These are phyloP conservation scores for Botrytis galanthina DNA, from an alignment of 2,329 filamentous ascomycete genomes.

Conservation along the genomic window DNA sequence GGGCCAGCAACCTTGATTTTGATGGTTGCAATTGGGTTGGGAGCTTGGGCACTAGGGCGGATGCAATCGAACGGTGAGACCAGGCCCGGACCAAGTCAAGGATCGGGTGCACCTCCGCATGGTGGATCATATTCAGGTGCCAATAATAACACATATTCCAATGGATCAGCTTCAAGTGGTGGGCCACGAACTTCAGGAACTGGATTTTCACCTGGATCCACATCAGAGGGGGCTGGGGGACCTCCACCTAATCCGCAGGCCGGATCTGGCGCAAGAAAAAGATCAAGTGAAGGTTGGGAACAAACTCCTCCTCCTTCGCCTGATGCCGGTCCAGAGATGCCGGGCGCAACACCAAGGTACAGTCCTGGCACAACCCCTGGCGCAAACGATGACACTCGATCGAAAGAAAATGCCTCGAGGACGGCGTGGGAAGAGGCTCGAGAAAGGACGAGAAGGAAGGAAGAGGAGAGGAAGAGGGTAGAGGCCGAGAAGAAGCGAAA, in stretches of 20 bases:
- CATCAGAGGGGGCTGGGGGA: slow-evolving; percentile 18
- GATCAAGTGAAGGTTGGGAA: slow-evolving; percentile 14
- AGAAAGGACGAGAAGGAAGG: slow-evolving; percentile 64
- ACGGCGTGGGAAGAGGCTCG: slow-evolving; percentile 66
- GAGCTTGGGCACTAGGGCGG: slow-evolving; percentile 74
- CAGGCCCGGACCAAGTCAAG: slow-evolving; percentile 34
- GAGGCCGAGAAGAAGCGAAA: slow-evolving; percentile 60
- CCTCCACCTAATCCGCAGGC: slow-evolving; percentile 26
- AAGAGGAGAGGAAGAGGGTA: slow-evolving; percentile 61
- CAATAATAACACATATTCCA: slow-evolving; percentile 30
- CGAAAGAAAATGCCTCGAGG: slow-evolving; percentile 39
- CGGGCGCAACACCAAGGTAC: slow-evolving; percentile 11
- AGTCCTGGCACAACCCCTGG: slow-evolving; percentile 18
- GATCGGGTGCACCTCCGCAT: slow-evolving; percentile 24
- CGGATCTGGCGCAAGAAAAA: slow-evolving; percentile 20
- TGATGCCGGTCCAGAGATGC: slow-evolving; percentile 22
- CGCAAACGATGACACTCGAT: slow-evolving; percentile 23
- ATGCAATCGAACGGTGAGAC: slow-evolving; percentile 51
- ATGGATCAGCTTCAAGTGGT: slow-evolving; percentile 29
- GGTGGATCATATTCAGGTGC: slow-evolving; percentile 25
- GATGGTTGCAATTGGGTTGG: slow-evolving; percentile 69
- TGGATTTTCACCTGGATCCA: slow-evolving; percentile 17
- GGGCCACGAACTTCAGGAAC: slow-evolving; percentile 19
- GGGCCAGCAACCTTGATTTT: slow-evolving; percentile 72
- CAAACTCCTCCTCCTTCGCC: slow-evolving; percentile 19